Base-by-base conservation (phyloP, 2,329 filamentous ascomycete species). In the Clonostachys chloroleuca region DNA sequence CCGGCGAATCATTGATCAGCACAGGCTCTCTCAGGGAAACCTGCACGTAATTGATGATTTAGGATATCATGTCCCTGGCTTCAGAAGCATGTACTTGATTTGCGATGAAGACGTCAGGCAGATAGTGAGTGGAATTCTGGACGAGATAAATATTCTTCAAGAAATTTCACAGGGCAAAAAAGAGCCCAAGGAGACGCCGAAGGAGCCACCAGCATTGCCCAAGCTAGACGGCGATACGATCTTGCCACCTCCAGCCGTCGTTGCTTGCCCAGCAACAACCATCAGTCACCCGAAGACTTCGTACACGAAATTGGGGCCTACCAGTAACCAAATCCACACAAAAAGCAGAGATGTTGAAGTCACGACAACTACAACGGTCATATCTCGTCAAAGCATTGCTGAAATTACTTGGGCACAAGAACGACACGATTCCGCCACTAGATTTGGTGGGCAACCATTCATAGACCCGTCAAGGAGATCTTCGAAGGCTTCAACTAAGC, bases 351-450 rank as follows among this genome's bases (percentile, higher is more conserved):
- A 46, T 10, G 12, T 30, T 10, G 44, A 46, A 6, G 30, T 40
- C 16, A 12, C 10, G 14, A 33, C 35, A 9, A 40, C 44, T 40
- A 16, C 44, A 12, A 46, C 44, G 13, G 34, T 46, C 9, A 37
- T 46, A 18, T 33, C 44, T 14, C 35, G 44, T 12, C 40, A 46
- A n/a, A 46, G 44, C 30, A 34, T 46, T 40, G 34, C 44, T n/a
- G 36, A 40, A 20, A 41, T 46, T 12, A 33, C 30, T 30, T 46
- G 44, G 44, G 18, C 10, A 30, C 44, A n/a, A n/a, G 42, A 16
- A 16, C 17, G 12, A n/a, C 42, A 34, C 42, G 20, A n/a, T 14
- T n/a, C 30, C n/a, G 14, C 18, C 13, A 8, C 2, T 44, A 7
- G 14, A 20, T 14, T 8, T n/a, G n/a, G 42, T 13, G n/a, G 34